Conservation (phyloP, 331 rosid genomes). For the Quercus phellos region DNA sequence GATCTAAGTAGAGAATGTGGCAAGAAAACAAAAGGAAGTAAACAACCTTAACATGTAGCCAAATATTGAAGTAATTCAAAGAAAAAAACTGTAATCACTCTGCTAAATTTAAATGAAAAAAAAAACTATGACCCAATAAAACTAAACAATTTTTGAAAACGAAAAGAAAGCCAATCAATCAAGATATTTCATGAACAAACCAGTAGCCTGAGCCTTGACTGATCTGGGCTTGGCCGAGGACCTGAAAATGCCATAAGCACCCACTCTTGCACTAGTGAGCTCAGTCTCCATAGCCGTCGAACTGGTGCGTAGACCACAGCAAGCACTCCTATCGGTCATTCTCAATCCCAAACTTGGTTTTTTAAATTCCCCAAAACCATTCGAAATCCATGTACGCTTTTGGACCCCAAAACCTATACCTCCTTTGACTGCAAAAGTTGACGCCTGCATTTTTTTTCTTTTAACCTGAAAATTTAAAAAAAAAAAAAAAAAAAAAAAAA, state of each 20-base stretch:
- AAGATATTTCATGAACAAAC: constrained; percentile 32
- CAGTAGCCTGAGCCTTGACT: constrained; percentile 67
- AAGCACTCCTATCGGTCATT: constrained; percentile 33
- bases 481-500: constrained; percentile 7
- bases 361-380: constrained; percentile 38
- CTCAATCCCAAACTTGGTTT: constrained; percentile 28
- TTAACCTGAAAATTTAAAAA: constrained; percentile 2
- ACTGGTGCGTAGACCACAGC: constrained; percentile 40
- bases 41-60: background rate
- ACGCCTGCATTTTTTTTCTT: constrained; percentile 60
- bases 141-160: background rate
- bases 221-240: constrained; percentile 56
- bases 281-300: constrained; percentile 44
- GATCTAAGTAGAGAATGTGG: background rate
- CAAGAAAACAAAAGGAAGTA: background rate
- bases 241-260: constrained; percentile 39
- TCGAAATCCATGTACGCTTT: constrained; percentile 28
- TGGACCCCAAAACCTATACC: constrained; percentile 35
- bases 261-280: constrained; percentile 32
- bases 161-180: background rate
- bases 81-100: background rate
- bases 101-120: background rate
- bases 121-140: background rate
- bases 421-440: constrained; percentile 46
- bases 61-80: background rate